These are phyloP conservation scores for Patellaria atrata DNA, from an alignment of 495 filamentous ascomycete species.

Conservation along the genomic window DNA sequence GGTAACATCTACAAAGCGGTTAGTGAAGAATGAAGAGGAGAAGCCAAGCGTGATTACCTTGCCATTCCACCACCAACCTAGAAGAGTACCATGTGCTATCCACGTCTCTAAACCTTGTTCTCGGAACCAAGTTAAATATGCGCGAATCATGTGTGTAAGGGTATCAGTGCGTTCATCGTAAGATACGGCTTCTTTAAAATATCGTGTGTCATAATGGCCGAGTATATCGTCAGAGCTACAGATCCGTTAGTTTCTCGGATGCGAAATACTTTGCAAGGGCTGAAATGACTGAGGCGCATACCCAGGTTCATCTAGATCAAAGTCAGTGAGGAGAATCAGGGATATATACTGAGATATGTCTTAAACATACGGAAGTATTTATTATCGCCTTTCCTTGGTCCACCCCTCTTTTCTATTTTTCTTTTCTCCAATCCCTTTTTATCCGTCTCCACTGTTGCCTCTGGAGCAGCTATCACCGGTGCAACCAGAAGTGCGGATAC, in stretches of 20 bases:
- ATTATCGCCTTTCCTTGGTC: no score
- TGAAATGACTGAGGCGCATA: conserved; percentile 3
- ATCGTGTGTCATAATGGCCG: conserved; percentile 61
- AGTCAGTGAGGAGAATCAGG: conserved; percentile 7
- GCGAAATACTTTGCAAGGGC: neutral
- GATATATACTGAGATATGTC: conserved; percentile 1
- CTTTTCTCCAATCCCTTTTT: conserved; percentile 1
- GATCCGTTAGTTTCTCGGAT: conserved; percentile 3
- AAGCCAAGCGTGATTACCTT: no score
- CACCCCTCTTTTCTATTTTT: no score
- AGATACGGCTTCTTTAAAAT: conserved; percentile 43
- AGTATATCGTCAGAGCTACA: conserved; percentile 35
- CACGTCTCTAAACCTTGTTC: conserved; percentile 60
- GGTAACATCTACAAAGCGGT: conserved; percentile 47
- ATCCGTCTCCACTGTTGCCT: neutral
- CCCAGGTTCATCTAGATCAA: conserved; percentile 2
- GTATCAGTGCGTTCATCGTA: conserved; percentile 50
- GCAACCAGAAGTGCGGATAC: conserved; percentile 4
- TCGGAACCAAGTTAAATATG: conserved; percentile 54
- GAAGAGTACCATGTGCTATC: conserved; percentile 74
- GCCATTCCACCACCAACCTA: conserved; percentile 90
- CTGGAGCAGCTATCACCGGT: conserved; percentile 5
- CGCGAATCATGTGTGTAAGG: conserved; percentile 52
- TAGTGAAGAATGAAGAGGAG: neutral
- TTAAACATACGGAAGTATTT: conserved; percentile 18